These are phyloP conservation scores for Dendrobium officinale DNA, from an alignment of 106 monocot species.

Conservation along the genomic window DNA sequence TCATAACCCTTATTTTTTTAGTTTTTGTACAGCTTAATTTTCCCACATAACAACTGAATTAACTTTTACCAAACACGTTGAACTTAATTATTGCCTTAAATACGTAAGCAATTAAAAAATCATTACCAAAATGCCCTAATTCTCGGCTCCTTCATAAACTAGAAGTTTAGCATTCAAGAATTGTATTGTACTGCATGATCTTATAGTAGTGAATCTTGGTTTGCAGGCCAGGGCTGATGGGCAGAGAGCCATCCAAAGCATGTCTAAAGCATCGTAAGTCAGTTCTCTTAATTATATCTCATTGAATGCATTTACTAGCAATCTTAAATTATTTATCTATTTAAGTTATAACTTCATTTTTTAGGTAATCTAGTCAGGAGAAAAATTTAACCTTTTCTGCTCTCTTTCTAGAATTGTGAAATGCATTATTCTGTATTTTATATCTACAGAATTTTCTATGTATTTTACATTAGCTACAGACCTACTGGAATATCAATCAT, in stretches of 20 bases:
- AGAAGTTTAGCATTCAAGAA: neutral
- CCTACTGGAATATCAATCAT: too few relatives aligned
- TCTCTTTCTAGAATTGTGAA: neutral
- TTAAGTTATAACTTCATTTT: neutral
- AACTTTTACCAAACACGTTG: neutral
- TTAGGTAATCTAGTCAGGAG: neutral
- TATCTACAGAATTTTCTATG: neutral
- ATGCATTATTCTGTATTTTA: neutral
- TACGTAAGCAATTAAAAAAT: neutral
- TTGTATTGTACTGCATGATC: neutral
- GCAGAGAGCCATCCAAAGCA: constrained; percentile 34
- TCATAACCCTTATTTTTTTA: neutral
- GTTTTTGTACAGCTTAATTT: neutral
- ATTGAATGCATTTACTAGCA: neutral
- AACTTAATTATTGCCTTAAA: neutral
- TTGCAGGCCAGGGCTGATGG: constrained; percentile 44
- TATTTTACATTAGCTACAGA: too few relatives aligned
- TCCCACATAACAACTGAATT: neutral
- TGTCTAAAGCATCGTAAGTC: constrained; percentile 38
- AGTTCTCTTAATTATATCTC: neutral
- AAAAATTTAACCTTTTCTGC: neutral
- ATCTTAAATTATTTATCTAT: neutral
- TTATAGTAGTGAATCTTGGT: neutral
- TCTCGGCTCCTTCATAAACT: neutral
- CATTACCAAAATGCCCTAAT: neutral